A percentile compares a stretch with the other conserved stretches of the same genome.
These are phyloP conservation scores for Coemansia sp. DNA, from an alignment of 192 early-diverging fungal species.

Conservation along the genomic window DNA sequence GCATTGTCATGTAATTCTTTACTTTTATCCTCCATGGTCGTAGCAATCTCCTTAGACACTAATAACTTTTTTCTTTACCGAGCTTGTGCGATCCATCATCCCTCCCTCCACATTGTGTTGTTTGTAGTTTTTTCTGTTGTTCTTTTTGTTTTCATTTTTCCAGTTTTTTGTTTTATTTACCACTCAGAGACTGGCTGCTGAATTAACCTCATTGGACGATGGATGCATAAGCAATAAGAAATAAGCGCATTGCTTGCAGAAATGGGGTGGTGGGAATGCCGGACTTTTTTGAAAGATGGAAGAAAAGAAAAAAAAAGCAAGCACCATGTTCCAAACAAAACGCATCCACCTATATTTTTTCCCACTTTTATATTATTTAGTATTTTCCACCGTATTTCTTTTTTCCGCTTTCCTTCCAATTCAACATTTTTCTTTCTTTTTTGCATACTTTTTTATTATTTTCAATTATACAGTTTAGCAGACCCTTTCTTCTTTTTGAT, in stretches of 20 bases:
- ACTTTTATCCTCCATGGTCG: background rate
- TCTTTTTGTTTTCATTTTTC: constrained; percentile 5
- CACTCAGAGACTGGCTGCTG: too few relatives aligned
- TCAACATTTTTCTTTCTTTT: background rate
- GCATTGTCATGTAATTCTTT: constrained; percentile 43
- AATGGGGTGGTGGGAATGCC: too few relatives aligned
- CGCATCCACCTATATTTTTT: constrained; percentile 3
- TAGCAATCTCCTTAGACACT: too few relatives aligned
- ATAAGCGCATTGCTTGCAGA: too few relatives aligned
- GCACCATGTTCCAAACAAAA: background rate
- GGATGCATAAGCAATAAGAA: too few relatives aligned
- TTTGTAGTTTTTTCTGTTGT: background rate
- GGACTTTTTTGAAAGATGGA: too few relatives aligned
- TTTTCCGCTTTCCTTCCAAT: constrained; percentile 1
- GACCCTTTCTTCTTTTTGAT: too few relatives aligned
- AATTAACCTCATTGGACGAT: too few relatives aligned
- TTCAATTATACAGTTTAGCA: background rate
- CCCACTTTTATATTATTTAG: background rate
- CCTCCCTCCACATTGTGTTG: background rate
- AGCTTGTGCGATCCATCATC: background rate
- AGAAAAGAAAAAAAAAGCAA: too few relatives aligned
- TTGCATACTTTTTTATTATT: constrained; percentile 2
- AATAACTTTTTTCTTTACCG: too few relatives aligned
- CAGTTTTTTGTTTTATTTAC: background rate
- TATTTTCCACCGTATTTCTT: constrained; percentile 7